Evolutionary conservation across 2,329 filamentous ascomycete genomes (phyloP).

Genomic region (Pseudocercospora musae): DNA sequence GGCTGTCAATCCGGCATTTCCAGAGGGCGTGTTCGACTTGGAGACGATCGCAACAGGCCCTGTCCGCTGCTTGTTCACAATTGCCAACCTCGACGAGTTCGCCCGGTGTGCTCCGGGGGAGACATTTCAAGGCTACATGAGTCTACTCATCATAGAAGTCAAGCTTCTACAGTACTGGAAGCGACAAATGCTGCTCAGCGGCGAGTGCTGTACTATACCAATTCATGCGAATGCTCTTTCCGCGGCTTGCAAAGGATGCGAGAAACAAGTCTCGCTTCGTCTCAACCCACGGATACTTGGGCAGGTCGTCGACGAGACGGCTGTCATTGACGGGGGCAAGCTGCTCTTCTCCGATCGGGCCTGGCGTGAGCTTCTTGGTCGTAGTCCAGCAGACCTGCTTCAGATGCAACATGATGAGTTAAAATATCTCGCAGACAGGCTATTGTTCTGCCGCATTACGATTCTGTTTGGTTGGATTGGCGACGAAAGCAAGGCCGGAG

Average conservation of each 20-base stretch:
- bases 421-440: constrained; percentile 50
- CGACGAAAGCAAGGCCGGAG: constrained; percentile 32
- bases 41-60: constrained; percentile 22
- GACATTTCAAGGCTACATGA: constrained; percentile 44
- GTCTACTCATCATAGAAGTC: constrained; percentile 43
- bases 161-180: constrained; percentile 41
- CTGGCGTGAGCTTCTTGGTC: constrained; percentile 52
- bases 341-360: constrained; percentile 53
- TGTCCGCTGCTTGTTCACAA: constrained; percentile 40
- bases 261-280: constrained; percentile 35
- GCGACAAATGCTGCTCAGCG: constrained; percentile 46
- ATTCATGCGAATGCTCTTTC: constrained; percentile 51
- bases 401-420: constrained; percentile 39
- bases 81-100: constrained; percentile 47
- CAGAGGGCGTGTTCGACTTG: constrained; percentile 33
- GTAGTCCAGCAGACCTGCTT: constrained; percentile 45
- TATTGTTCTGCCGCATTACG: constrained; percentile 53
- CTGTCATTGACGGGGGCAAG: constrained; percentile 50
- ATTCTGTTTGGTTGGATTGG: constrained; percentile 55
- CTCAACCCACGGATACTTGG: constrained; percentile 46
- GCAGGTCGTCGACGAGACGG: constrained; percentile 55
- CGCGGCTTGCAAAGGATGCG: constrained; percentile 43
- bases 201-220: constrained; percentile 52
- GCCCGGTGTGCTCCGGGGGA: constrained; percentile 36
- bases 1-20: constrained; percentile 50